These are phyloP conservation scores for Xylaria bambusicola DNA, from an alignment of 495 filamentous ascomycete genomes.

Conservation along the genomic window DNA sequence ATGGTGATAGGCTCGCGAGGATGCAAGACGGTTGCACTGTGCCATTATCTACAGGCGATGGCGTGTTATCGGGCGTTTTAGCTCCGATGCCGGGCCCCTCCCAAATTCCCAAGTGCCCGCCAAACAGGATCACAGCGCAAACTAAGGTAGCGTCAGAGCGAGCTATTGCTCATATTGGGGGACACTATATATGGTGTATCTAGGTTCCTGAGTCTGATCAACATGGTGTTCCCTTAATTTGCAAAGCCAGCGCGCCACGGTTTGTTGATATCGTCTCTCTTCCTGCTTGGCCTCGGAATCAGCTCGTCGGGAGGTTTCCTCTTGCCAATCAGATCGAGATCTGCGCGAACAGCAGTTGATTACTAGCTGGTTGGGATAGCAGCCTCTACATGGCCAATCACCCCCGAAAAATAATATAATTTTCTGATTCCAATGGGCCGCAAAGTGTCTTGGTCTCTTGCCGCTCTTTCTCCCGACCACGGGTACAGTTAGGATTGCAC, in stretches of 20 bases:
- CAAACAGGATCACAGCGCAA: too few relatives aligned
- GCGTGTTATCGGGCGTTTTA: slow-evolving; percentile 6
- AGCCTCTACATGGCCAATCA: background rate
- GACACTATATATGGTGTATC: background rate
- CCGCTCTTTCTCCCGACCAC: slow-evolving; percentile 17
- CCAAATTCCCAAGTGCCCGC: too few relatives aligned
- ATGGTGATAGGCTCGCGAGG: background rate
- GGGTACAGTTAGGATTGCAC: background rate
- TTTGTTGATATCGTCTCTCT: background rate
- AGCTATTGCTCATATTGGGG: too few relatives aligned
- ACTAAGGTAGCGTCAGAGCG: too few relatives aligned
- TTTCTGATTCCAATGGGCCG: slow-evolving; percentile 20
- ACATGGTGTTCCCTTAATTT: background rate
- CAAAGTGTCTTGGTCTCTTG: slow-evolving; percentile 7
- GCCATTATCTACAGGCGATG: background rate
- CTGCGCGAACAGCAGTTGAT: background rate
- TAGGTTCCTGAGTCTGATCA: background rate
- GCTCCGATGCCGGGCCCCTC: slow-evolving; percentile 8
- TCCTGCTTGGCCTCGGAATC: background rate
- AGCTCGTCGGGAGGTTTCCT: background rate
- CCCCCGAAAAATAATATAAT: background rate
- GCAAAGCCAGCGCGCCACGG: background rate
- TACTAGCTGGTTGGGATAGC: background rate
- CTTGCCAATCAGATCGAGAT: too few relatives aligned
- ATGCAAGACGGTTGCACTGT: background rate